Evolutionary conservation across 345 rosid genomes (phyloP), one percentile per base, ranked within the genome.

Genomic region (Geranium brycei): DNA sequence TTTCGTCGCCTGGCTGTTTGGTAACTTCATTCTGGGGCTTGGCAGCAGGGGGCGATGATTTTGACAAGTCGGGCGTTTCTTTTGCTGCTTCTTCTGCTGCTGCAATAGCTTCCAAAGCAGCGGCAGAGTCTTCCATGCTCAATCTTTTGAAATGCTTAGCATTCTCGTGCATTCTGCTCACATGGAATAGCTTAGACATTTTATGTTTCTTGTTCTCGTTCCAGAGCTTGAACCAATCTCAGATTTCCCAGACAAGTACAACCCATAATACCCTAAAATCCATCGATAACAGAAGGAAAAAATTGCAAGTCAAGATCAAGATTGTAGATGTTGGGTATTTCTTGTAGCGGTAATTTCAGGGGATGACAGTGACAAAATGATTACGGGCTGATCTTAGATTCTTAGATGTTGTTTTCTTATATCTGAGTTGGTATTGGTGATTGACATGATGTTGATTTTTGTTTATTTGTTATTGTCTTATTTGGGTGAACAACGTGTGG

Each of bases 141-240:
- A 68, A 58, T 64, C 84, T 86, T 73, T 82, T 91, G 14, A 66
- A 68, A 19, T 81, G 84, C 74, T 17, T 68, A 40, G 60, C 57
- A 35, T 35, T 75, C 4, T 79, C 90, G 59, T 61, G 53, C 85
- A 78, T 71, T 65, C 76, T 91, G 66, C 66, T 71, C 77, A 87
- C 87, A 81, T 82, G 76, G 71, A 71, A 79, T 76, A 88, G 71
- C 70, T 83, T 85, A 28, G 90, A 78, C 80, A 63, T 80, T 17
- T 62, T 69, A 64, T 38, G 28, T 80, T 63, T 85, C 90, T 72
- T 81, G 86, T 57, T 87, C 90, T 8, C 77, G 66, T 80, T 72
- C 75, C n/a, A n/a, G n/a, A n/a, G 88, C 92, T 84, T 84, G 4
- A 17, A 8, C 28, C 28, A 35, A 4, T 7, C 41, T 7, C 41